A percentile compares a stretch with the other conserved stretches of the same genome.
Conservation (phyloP, 202 grass and related monocot species). For the Thinopyrum obtusiflorum region DNA sequence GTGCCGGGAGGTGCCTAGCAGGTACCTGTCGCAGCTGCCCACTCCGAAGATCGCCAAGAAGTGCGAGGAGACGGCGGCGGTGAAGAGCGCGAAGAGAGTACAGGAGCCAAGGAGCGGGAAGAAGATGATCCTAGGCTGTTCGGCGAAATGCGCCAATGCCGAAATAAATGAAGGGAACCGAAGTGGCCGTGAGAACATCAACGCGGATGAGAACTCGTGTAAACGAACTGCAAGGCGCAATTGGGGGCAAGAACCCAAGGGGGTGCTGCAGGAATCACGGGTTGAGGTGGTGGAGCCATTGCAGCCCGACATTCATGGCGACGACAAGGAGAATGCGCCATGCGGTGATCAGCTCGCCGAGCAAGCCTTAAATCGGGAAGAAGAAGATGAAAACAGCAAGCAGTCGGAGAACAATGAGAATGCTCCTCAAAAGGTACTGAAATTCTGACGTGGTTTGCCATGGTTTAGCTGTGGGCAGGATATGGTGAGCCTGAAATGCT, state of each 20-base stretch:
- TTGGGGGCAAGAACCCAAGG: background rate
- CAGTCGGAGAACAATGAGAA: constrained; percentile 51
- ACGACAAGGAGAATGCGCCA: constrained; percentile 50
- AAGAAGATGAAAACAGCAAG: constrained; percentile 25
- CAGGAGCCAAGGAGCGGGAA: constrained; percentile 38
- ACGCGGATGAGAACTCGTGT: background rate
- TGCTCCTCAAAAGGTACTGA: constrained; percentile 55
- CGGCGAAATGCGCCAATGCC: constrained; percentile 19
- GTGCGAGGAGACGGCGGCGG: constrained; percentile 21
- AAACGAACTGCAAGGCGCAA: background rate
- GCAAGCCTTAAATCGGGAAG: background rate
- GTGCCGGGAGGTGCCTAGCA: constrained; percentile 71
- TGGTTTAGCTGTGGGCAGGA: background rate
- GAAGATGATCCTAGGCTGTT: constrained; percentile 37
- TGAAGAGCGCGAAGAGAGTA: constrained; percentile 25
- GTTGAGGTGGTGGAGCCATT: background rate
- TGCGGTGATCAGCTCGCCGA: background rate
- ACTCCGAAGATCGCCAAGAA: constrained; percentile 43
- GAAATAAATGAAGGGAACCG: background rate
- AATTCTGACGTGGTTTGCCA: background rate
- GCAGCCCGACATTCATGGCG: constrained; percentile 14
- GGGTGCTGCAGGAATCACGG: constrained; percentile 25
- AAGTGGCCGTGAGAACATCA: background rate
- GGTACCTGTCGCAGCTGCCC: constrained; percentile 51
- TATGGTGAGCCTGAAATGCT: constrained; percentile 28